phyloP scores from a whole-genome alignment of 179 eudicot species.

The Heliamphora pulchella region DNA sequence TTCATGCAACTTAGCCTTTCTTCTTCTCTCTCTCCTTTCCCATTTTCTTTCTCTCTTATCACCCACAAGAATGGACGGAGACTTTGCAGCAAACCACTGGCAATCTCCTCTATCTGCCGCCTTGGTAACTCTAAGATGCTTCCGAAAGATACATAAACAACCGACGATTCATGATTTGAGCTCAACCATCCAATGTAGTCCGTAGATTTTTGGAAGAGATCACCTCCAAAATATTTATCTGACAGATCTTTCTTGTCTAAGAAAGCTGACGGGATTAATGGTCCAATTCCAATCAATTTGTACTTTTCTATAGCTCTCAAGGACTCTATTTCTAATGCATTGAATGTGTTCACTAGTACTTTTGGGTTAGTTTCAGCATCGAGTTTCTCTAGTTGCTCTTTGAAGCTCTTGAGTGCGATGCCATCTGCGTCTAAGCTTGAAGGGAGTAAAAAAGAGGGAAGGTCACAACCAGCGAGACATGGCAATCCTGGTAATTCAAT shows the following conservation, averaged over 20 bases:
- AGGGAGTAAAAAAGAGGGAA: too few relatives aligned
- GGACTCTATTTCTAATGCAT: too few relatives aligned
- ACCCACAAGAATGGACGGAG: conserved; percentile 24
- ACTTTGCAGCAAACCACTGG: conserved; percentile 10
- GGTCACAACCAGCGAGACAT: too few relatives aligned
- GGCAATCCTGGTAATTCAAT: too few relatives aligned
- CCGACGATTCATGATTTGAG: background rate
- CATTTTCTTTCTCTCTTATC: background rate
- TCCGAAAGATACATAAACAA: conserved; percentile 12
- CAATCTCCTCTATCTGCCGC: conserved; percentile 10
- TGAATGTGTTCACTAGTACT: too few relatives aligned
- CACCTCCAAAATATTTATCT: conserved; percentile 14
- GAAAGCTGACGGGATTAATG: background rate
- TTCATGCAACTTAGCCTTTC: too few relatives aligned
- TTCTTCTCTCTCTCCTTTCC: too few relatives aligned
- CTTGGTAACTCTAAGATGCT: background rate
- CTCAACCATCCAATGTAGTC: conserved; percentile 9
- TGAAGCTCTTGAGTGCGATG: too few relatives aligned
- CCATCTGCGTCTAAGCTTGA: too few relatives aligned
- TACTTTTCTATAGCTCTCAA: too few relatives aligned
- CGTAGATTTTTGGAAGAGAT: background rate
- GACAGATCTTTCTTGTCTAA: conserved; percentile 19
- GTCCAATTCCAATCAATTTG: background rate
- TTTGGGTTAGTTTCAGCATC: too few relatives aligned
- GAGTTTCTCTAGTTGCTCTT: too few relatives aligned